Evolutionary conservation across 805 yeast species (phyloP), one percentile per base, ranked within the genome.

Genomic region (Vanderwaltozyma tropicalis): DNA sequence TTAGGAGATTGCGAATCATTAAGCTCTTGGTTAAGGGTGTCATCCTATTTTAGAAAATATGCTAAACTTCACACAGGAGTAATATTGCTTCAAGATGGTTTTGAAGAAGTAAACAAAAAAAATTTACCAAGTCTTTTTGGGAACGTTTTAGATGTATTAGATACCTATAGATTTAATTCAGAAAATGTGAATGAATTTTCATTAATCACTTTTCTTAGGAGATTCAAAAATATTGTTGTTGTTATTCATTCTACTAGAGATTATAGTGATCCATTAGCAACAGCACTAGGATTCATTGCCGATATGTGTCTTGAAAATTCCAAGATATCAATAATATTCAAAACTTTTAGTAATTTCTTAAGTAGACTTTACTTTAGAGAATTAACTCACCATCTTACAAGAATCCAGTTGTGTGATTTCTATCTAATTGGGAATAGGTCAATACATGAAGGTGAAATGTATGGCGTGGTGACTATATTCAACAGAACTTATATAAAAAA

Each of bases 321-420:
- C 8, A 48, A 44, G 25, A 32, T 56, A 9, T 49, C 48, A 35
- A 34, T 55, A 10, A 36, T 56, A 8, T 56, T 50, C 37, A 40
- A 47, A 27, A 53, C 51, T 14, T 34, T 37, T 1, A 31, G 33
- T 13, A 53, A 56, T 39, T 55, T 43, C 31, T 32, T 56, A 20
- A 53, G 57, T 36, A 48, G 49, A 34, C 30, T 56, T 28, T 55
- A 56, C 37, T 55, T 56, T 22, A 46, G 50, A 4, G 53, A 47
- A 32, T 40, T 55, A 22, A 31, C 39, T 14, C 31, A 38, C 22
- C 35, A 35, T 11, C 29, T 24, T 9, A 21, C 36, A 12, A 32
- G 24, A 14, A 29, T 55, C 16, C 29, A 37, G 3, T 34, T 56
- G 20, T 42, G 53, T 34, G 61, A 56, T 32, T 34, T 56, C 16